Evolutionary conservation across 805 yeast genomes (phyloP).

Genomic region (Scheffersomyces amazonensis): DNA sequence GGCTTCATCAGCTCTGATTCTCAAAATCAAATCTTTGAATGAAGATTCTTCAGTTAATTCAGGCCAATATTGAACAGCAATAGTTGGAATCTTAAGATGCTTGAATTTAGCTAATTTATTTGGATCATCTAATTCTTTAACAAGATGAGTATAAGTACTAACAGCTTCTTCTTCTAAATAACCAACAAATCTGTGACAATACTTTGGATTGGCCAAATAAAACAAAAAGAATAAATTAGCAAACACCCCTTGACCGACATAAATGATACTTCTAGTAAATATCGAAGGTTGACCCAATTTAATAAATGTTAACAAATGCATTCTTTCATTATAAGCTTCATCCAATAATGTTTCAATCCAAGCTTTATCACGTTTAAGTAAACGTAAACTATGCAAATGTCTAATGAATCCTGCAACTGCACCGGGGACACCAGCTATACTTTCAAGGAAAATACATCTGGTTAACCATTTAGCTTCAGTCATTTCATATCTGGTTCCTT

Average conservation of each 20-base stretch:
- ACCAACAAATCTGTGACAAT: conserved; percentile 76
- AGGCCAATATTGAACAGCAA: conserved; percentile 65
- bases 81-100: conserved; percentile 46
- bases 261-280: conserved; percentile 52
- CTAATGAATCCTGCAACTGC: conserved; percentile 71
- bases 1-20: conserved; percentile 74
- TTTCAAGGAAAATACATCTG: conserved; percentile 60
- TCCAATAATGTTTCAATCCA: conserved; percentile 73
- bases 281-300: conserved; percentile 61
- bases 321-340: conserved; percentile 76
- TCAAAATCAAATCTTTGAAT: conserved; percentile 56
- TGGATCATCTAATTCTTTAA: conserved; percentile 50
- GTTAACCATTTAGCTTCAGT: conserved; percentile 64
- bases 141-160: conserved; percentile 57
- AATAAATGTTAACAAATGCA: conserved; percentile 70
- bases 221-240: conserved; percentile 60
- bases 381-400: conserved; percentile 61
- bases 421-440: conserved; percentile 80
- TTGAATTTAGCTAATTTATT: conserved; percentile 51
- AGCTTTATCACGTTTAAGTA: conserved; percentile 64
- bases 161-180: conserved; percentile 79
- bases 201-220: conserved; percentile 56
- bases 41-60: conserved; percentile 47
- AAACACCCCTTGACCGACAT: conserved; percentile 69
- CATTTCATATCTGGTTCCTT: conserved; percentile 49